phyloP scores from a whole-genome alignment of 768 basidiomycete species.

The Sarcodon sp. region DNA sequence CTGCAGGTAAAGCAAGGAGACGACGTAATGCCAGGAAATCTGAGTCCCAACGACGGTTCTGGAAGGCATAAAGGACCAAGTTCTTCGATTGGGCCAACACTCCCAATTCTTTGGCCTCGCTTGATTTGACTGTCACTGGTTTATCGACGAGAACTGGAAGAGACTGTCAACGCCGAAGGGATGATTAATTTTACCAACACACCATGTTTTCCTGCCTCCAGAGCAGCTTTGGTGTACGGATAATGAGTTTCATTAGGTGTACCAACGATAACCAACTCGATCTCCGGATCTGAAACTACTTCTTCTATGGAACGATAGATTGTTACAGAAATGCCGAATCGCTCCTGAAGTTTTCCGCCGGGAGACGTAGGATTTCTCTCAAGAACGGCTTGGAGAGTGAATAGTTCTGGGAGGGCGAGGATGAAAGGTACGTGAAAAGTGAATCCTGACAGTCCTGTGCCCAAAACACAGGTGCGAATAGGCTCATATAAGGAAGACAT shows the following conservation, averaged over 20 bases:
- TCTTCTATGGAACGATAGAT: constrained; percentile 49
- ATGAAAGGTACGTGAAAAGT: constrained; percentile 79
- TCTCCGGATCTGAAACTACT: constrained; percentile 45
- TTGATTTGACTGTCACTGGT: constrained; percentile 50
- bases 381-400: constrained; percentile 62
- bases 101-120: constrained; percentile 48
- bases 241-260: constrained; percentile 73
- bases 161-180: not conserved
- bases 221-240: constrained; percentile 44
- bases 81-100: constrained; percentile 43
- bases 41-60: constrained; percentile 70
- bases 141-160: constrained; percentile 65
- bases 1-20: constrained; percentile 39
- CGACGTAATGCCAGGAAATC: constrained; percentile 59
- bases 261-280: constrained; percentile 57
- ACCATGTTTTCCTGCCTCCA: constrained; percentile 69
- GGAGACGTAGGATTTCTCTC: constrained; percentile 52
- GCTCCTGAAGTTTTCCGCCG: constrained; percentile 51
- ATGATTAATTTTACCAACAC: constrained; percentile 4
- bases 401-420: constrained; percentile 54
- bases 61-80: constrained; percentile 57
- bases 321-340: constrained; percentile 40
- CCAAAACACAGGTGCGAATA: constrained; percentile 55
- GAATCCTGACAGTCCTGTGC: constrained; percentile 58
- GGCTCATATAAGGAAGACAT: constrained; percentile 19